Evolutionary conservation across 2,329 filamentous ascomycete species (phyloP).

Genomic region (Calonectria hongkongensis): DNA sequence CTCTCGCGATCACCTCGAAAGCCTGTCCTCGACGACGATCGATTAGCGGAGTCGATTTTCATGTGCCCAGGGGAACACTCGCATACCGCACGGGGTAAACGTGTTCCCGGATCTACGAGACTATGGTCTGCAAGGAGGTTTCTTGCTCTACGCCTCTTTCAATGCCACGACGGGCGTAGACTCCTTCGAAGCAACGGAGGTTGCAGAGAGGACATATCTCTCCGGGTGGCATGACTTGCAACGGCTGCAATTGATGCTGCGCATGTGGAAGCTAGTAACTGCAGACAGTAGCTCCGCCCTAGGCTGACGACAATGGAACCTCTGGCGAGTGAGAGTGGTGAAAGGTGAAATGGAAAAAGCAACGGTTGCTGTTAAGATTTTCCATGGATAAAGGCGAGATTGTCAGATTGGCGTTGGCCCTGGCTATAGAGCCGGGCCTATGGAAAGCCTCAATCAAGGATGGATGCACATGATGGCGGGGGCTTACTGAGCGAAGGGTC

Average conservation of each 20-base stretch:
- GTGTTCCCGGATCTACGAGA: constrained; percentile 5
- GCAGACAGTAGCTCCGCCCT: constrained; percentile 10
- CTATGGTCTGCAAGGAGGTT: background rate
- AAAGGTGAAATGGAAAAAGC: constrained; percentile 14
- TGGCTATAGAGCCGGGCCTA: constrained; percentile 33
- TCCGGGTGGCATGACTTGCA: constrained; percentile 55
- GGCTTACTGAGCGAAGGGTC: background rate
- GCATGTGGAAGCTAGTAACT: constrained; percentile 41
- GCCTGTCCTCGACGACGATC: constrained; percentile 40
- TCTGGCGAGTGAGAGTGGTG: constrained; percentile 10
- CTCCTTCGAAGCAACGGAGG: background rate
- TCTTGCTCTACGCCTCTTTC: constrained; percentile 4
- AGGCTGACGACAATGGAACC: constrained; percentile 9
- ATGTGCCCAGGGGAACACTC: constrained; percentile 20
- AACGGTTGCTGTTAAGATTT: constrained; percentile 30
- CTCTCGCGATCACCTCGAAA: constrained; percentile 37
- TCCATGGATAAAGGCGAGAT: constrained; percentile 34
- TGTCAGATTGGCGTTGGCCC: constrained; percentile 31
- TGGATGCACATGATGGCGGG: background rate
- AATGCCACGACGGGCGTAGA: background rate
- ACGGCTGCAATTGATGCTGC: constrained; percentile 54
- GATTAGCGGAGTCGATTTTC: constrained; percentile 36
- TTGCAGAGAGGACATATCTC: constrained; percentile 13
- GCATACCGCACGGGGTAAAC: constrained; percentile 23
- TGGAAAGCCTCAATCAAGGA: constrained; percentile 3